Conservation (phyloP, 768 basidiomycete species). For the Tylopilus sp. region DNA sequence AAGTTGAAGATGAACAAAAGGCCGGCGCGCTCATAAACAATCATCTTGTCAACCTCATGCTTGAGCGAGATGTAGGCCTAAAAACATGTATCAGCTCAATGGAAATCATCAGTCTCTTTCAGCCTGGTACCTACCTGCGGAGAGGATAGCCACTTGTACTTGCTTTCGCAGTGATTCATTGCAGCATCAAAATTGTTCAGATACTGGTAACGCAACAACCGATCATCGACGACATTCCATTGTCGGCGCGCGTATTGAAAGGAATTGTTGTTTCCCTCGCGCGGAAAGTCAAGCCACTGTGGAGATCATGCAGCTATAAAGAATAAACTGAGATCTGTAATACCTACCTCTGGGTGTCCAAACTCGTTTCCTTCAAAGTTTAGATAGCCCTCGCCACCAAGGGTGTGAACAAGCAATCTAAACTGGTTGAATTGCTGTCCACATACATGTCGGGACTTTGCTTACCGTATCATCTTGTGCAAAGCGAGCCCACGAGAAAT, state of each 20-base stretch:
- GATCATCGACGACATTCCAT: constrained; percentile 92
- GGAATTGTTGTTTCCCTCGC: constrained; percentile 91
- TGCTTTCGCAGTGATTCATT: constrained; percentile 85
- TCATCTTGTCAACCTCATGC: constrained; percentile 87
- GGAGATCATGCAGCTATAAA: background rate
- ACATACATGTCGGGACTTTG: background rate
- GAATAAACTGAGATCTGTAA: background rate
- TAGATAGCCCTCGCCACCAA: constrained; percentile 96
- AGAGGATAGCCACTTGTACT: constrained; percentile 80
- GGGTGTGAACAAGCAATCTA: constrained; percentile 84
- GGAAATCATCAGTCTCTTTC: background rate
- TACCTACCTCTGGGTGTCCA: constrained; percentile 87
- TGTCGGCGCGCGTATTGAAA: constrained; percentile 97
- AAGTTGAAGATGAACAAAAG: constrained; percentile 98
- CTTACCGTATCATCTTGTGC: constrained; percentile 96
- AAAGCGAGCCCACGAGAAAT: constrained; percentile 87
- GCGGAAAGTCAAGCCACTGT: constrained; percentile 99
- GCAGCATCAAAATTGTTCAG: constrained; percentile 90
- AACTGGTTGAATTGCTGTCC: background rate
- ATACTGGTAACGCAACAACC: constrained; percentile 84
- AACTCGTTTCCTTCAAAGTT: constrained; percentile 99
- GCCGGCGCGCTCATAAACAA: constrained; percentile 92
- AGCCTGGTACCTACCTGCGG: constrained; percentile 55
- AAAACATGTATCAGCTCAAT: constrained; percentile 6
- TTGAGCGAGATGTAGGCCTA: constrained; percentile 93